These are phyloP conservation scores for Paramyrothecium roridum DNA, from an alignment of 2,329 filamentous ascomycete genomes.

Conservation along the genomic window DNA sequence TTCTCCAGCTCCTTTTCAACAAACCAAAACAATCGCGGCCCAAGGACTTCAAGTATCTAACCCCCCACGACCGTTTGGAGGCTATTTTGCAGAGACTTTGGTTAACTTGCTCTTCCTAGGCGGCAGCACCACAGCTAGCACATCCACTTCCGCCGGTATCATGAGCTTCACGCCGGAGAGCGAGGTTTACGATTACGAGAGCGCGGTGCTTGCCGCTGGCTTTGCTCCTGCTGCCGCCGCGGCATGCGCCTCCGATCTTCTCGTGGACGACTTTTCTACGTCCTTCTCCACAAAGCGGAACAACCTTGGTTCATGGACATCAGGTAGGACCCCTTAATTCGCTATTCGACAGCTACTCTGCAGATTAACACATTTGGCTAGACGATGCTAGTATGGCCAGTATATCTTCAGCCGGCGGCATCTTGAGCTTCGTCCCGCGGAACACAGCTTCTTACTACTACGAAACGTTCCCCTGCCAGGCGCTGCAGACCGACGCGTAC, in stretches of 20 bases:
- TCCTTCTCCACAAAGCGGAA: slow-evolving; percentile 28
- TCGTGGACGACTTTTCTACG: slow-evolving; percentile 29
- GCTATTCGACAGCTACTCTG: neutral
- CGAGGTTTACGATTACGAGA: neutral
- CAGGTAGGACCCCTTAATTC: slow-evolving; percentile 22
- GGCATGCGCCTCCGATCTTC: slow-evolving; percentile 22
- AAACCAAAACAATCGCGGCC: neutral
- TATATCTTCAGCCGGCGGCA: slow-evolving; percentile 36
- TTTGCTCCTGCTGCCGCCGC: slow-evolving; percentile 3
- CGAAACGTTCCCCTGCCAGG: slow-evolving; percentile 46
- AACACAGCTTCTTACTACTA: slow-evolving; percentile 52
- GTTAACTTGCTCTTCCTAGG: neutral
- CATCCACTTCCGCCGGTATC: neutral
- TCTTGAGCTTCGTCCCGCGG: slow-evolving; percentile 48
- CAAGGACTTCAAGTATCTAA: neutral
- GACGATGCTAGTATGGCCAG: slow-evolving; percentile 46
- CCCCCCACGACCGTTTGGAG: no score
- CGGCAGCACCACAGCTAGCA: neutral
- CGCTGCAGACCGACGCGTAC: slow-evolving; percentile 41
- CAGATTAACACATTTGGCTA: slow-evolving; percentile 17
- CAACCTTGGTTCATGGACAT: slow-evolving; percentile 29
- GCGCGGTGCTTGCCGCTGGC: slow-evolving; percentile 6
- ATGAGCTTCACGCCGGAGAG: neutral
- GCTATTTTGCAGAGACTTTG: neutral
- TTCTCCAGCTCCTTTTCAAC: neutral